A percentile compares a stretch with the other conserved stretches of the same genome.
These are phyloP conservation scores for Aspergillus kassunensis DNA, from an alignment of 495 filamentous ascomycete species.

Conservation along the genomic window DNA sequence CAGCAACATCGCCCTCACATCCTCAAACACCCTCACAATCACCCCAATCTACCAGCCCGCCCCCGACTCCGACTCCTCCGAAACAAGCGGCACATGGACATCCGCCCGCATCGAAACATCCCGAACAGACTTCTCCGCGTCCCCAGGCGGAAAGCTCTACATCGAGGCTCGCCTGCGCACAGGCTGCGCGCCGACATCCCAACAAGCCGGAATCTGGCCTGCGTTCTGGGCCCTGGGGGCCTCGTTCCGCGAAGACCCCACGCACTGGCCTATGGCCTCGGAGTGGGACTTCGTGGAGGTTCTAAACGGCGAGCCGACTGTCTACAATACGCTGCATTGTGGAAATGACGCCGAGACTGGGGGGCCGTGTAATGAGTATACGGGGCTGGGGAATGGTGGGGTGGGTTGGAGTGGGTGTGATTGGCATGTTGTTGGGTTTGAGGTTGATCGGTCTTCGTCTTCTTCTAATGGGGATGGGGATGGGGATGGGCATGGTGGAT, in stretches of 20 bases:
- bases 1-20: neutral
- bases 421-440: slow-evolving; percentile 8
- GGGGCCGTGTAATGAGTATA: slow-evolving; percentile 8
- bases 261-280: slow-evolving; percentile 4
- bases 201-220: slow-evolving; percentile 4
- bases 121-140: neutral
- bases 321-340: slow-evolving; percentile 2
- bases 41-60: neutral
- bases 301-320: neutral
- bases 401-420: neutral
- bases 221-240: slow-evolving; percentile 9
- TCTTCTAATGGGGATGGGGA: neutral
- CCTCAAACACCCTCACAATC: neutral
- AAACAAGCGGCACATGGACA: neutral
- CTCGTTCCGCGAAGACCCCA: neutral
- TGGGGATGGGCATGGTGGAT: neutral
- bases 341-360: neutral
- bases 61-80: neutral
- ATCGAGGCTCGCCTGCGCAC: slow-evolving; percentile 2
- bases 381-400: slow-evolving; percentile 4
- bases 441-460: slow-evolving; percentile 2
- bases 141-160: slow-evolving; percentile 1
- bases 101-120: slow-evolving; percentile 10
- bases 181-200: neutral
- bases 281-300: slow-evolving; percentile 9